Evolutionary conservation across 164 flowering plant species (phyloP).

Genomic region (Vitis cinerea): DNA sequence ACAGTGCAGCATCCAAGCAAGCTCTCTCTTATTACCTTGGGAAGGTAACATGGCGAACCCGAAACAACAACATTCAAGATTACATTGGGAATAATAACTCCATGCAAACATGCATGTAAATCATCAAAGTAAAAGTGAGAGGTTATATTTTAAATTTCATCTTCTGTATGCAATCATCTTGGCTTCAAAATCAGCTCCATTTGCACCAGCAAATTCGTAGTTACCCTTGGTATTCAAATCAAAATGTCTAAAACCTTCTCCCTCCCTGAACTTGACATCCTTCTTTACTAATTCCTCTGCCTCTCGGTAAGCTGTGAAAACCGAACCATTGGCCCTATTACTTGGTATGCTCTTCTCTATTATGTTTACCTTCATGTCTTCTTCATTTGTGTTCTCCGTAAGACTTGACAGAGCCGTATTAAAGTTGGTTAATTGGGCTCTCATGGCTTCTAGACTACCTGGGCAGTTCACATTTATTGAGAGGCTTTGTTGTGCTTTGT

Average conservation of each 20-base stretch:
- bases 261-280: constrained; percentile 34
- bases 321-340: constrained; percentile 17
- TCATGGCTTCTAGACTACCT: constrained; percentile 38
- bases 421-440: constrained; percentile 53
- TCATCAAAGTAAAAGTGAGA: constrained; percentile 1
- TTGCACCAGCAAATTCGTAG: constrained; percentile 39
- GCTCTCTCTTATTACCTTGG: no score
- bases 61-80: no score
- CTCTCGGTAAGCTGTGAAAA: constrained; percentile 24
- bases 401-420: constrained; percentile 56
- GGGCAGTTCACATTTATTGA: constrained; percentile 33
- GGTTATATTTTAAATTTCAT: constrained; percentile 6
- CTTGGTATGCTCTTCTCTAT: constrained; percentile 10
- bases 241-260: constrained; percentile 34
- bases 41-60: no score
- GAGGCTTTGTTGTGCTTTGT: constrained; percentile 70
- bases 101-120: background rate
- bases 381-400: constrained; percentile 41
- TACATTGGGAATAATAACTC: background rate
- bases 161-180: constrained; percentile 22
- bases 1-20: no score
- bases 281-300: constrained; percentile 20
- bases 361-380: constrained; percentile 19
- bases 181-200: constrained; percentile 28
- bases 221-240: constrained; percentile 53